Conservation (phyloP, 768 basidiomycete species). For the Auricularia sp. region DNA sequence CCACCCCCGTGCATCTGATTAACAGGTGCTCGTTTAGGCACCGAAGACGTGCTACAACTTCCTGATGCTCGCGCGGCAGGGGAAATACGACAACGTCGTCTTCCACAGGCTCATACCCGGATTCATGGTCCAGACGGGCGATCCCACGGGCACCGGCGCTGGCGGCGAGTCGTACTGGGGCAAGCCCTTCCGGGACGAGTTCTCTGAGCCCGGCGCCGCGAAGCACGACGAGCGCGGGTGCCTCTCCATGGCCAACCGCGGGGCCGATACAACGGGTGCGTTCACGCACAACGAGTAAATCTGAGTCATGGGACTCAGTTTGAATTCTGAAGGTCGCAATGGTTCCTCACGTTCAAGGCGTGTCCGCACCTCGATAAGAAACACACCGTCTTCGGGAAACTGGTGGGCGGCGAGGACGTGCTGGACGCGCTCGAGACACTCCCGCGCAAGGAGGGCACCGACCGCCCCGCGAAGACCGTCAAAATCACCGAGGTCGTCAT, state of each 20-base stretch:
- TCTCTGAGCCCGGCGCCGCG: slow-evolving; percentile 77
- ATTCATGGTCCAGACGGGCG: slow-evolving; percentile 99
- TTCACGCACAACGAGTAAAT: slow-evolving; percentile 14
- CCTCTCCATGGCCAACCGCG: slow-evolving; percentile 94
- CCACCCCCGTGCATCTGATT: not conserved
- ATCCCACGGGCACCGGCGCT: slow-evolving; percentile 90
- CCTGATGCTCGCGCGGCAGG: slow-evolving; percentile 80
- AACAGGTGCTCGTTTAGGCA: slow-evolving; percentile 46
- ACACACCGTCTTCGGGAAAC: slow-evolving; percentile 93
- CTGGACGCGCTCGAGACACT: slow-evolving; percentile 75
- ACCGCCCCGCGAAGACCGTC: slow-evolving; percentile 78
- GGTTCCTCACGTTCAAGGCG: slow-evolving; percentile 81
- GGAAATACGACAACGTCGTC: slow-evolving; percentile 81
- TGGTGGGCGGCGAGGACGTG: slow-evolving; percentile 92
- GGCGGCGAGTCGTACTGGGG: slow-evolving; percentile 95
- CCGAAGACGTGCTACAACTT: slow-evolving; percentile 98
- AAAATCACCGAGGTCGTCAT: slow-evolving; percentile 80
- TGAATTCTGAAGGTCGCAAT: slow-evolving; percentile 59
- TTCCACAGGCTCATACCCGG: slow-evolving; percentile 93
- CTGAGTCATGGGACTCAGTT: slow-evolving; percentile 5
- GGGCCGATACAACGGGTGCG: slow-evolving; percentile 72
- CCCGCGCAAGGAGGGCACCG: slow-evolving; percentile 73
- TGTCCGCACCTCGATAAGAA: slow-evolving; percentile 84
- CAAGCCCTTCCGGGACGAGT: slow-evolving; percentile 91
- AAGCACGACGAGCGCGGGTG: slow-evolving; percentile 80